Evolutionary conservation across 73 alveolate species (phyloP).

Genomic region (Tetrahymena borealis): DNA sequence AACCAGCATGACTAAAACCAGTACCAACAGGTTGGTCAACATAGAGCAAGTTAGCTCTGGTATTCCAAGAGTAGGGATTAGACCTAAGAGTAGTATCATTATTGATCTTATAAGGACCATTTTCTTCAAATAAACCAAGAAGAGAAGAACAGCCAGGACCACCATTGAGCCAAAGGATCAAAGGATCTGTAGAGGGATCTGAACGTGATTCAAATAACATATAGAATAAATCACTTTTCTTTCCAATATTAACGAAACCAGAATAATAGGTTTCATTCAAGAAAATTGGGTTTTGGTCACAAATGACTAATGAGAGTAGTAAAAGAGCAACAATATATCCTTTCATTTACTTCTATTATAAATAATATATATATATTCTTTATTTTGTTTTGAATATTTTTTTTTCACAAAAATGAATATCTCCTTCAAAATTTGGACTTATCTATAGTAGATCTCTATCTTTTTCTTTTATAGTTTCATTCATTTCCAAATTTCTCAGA

Average conservation of each 20-base stretch:
- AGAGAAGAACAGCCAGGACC: slow-evolving; percentile 91
- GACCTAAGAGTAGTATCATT: slow-evolving; percentile 31
- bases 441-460: no score
- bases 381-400: background rate
- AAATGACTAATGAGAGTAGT: background rate
- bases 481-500: no score
- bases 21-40: slow-evolving; percentile 96
- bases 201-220: slow-evolving; percentile 47
- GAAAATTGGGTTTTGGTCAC: background rate
- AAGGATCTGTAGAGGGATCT: slow-evolving; percentile 66
- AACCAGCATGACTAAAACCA: slow-evolving; percentile 61
- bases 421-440: no score
- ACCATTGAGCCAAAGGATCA: slow-evolving; percentile 85
- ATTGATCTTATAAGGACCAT: slow-evolving; percentile 74
- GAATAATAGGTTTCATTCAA: background rate
- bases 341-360: background rate
- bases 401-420: no score
- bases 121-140: slow-evolving; percentile 71
- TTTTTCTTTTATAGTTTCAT: no score
- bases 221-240: slow-evolving; percentile 14
- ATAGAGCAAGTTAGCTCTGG: slow-evolving; percentile 63
- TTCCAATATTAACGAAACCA: background rate
- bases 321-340: background rate
- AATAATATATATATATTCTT: background rate
- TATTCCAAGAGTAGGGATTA: slow-evolving; percentile 91